phyloP scores from a whole-genome alignment of 2,329 filamentous ascomycete genomes.

The Colletotrichum karsti region DNA sequence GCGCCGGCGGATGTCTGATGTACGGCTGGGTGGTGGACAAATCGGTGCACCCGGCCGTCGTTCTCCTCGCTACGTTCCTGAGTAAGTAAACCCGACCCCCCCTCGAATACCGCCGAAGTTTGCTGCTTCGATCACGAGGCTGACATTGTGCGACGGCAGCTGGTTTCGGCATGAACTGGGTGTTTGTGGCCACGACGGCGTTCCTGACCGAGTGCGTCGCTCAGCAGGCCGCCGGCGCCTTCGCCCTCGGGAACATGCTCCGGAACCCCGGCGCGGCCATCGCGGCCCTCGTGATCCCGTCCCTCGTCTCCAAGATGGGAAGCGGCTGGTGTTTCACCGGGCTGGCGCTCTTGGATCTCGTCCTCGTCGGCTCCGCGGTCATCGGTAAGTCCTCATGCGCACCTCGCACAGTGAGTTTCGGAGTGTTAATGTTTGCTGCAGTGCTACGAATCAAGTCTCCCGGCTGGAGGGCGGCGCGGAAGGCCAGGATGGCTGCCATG shows the following conservation, averaged over 20 bases:
- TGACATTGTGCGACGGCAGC: constrained; percentile 31
- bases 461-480: constrained; percentile 21
- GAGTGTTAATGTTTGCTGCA: neutral
- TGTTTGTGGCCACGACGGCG: constrained; percentile 50
- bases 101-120: neutral
- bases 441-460: constrained; percentile 21
- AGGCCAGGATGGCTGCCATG: constrained; percentile 21
- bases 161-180: constrained; percentile 47
- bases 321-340: constrained; percentile 50
- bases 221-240: constrained; percentile 46
- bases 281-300: constrained; percentile 43
- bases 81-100: too few relatives aligned
- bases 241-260: constrained; percentile 49
- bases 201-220: constrained; percentile 50
- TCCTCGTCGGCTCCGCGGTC: constrained; percentile 34
- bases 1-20: constrained; percentile 45
- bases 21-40: constrained; percentile 49
- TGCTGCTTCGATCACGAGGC: neutral
- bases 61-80: constrained; percentile 39
- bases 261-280: constrained; percentile 49
- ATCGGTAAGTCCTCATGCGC: constrained; percentile 26
- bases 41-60: constrained; percentile 37
- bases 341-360: constrained; percentile 41
- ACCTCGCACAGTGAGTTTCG: too few relatives aligned
- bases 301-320: constrained; percentile 43